Base-by-base conservation (phyloP, 768 basidiomycete genomes). In the Amanita rubescens region DNA sequence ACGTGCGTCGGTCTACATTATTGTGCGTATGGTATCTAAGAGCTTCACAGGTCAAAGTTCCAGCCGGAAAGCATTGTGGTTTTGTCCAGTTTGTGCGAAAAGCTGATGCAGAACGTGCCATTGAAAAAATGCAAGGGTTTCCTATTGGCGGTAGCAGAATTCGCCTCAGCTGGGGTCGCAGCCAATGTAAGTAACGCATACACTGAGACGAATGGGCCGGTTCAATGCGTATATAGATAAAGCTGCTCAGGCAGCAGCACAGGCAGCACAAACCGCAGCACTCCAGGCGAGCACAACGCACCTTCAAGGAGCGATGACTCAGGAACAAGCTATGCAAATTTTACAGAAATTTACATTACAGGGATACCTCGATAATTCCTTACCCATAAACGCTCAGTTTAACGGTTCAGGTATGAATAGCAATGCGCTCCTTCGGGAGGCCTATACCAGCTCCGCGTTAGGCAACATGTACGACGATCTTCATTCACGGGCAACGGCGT, bases 51-150 rank as follows among this genome's bases (percentile, higher is more conserved):
- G 93, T 95, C 64, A 95, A 94, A 69, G 93, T 96, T n/a, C 94
- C 94, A 10, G 86, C 90, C 41, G 92, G 91, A 48, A 95, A 95
- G 63, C 90, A 94, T 58, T 96, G 94, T 61, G 94, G 94, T 1
- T 96, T 96, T 62, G 94, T 96, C 42, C 94, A 96, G 69, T 96
- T 92, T 62, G 89, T 95, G 24, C 80, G 85, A 58, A 93, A 95
- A 68, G 82, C 81, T 9, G 94, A 96, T 68, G 94, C 94, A 10
- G 92, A 94, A 67, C 77, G 81, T 34, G 92, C 93, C 8, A 96
- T 96, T 56, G 89, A 93, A 70, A 92, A 90, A 70, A 94, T 95
- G 93, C 93, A 95, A 72, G 93, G 92, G 22, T 95, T 94, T 65
- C 91, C 92, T 3, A 85, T 96, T 58, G 92, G 90, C 32, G 94